Evolutionary conservation across 164 flowering plant genomes (phyloP).

Genomic region (Tetracentron sinense): DNA sequence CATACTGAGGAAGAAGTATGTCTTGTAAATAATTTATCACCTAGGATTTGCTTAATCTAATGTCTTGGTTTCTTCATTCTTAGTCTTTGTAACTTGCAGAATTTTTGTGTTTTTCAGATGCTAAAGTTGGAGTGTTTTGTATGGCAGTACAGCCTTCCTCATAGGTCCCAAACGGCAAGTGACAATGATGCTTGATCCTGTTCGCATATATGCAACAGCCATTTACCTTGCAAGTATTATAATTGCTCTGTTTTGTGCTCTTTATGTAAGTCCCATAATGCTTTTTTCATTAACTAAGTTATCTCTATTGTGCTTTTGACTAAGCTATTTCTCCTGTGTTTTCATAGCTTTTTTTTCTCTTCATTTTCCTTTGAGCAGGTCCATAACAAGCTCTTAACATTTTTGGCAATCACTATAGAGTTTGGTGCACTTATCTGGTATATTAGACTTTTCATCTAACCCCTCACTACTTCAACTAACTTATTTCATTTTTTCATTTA

Average conservation of each 20-base stretch:
- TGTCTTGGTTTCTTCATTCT: not conserved
- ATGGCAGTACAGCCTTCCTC: conserved; percentile 94
- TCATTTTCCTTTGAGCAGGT: conserved; percentile 40
- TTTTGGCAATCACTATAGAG: conserved; percentile 72
- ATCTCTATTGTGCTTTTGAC: not conserved
- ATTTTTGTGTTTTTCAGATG: conserved; percentile 20
- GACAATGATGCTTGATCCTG: conserved; percentile 96
- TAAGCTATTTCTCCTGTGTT: not conserved
- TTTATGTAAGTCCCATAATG: conserved; percentile 60
- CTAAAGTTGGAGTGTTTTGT: conserved; percentile 49
- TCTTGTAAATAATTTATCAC: not conserved
- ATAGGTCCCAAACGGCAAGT: conserved; percentile 90
- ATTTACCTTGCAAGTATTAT: conserved; percentile 73
- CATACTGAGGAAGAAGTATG: not conserved
- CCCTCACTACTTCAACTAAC: not conserved
- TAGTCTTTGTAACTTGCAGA: conserved; percentile 9
- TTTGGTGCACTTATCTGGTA: conserved; percentile 91
- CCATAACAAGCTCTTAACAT: conserved; percentile 82
- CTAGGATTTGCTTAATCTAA: not conserved
- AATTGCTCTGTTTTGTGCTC: conserved; percentile 78
- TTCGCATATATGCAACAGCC: conserved; percentile 89
- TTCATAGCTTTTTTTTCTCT: not conserved
- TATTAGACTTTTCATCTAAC: conserved; percentile 4
- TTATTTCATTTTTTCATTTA: not conserved
- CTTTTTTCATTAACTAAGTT: not conserved